Evolutionary conservation across 805 yeast genomes (phyloP).

Genomic region (Kuraishia cidri): DNA sequence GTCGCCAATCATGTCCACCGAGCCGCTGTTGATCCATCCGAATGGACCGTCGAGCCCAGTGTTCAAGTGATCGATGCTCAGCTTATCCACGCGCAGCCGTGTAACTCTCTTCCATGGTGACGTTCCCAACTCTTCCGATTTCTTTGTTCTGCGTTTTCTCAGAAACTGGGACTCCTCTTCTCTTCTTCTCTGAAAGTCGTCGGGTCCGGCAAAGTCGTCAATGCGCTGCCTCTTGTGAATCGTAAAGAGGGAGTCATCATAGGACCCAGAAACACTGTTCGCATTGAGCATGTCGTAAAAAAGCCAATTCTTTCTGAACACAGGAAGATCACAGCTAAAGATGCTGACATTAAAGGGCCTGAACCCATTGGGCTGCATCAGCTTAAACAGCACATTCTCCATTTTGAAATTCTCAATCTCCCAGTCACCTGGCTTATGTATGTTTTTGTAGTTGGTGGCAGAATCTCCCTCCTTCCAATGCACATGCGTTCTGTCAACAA

Average conservation of each 20-base stretch:
- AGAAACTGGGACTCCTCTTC: conserved; percentile 10
- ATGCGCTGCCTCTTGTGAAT: conserved; percentile 69
- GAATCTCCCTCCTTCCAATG: conserved; percentile 75
- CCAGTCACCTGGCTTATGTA: conserved; percentile 81
- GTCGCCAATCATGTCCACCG: conserved; percentile 91
- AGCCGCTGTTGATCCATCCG: conserved; percentile 93
- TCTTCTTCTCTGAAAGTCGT: conserved; percentile 14
- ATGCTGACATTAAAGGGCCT: conserved; percentile 82
- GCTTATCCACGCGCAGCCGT: conserved; percentile 74
- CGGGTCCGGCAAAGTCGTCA: conserved; percentile 30
- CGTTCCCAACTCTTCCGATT: conserved; percentile 6
- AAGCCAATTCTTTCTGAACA: conserved; percentile 86
- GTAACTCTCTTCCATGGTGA: conserved; percentile 52
- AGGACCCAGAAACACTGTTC: conserved; percentile 78
- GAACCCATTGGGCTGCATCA: conserved; percentile 74
- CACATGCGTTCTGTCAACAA: conserved; percentile 85
- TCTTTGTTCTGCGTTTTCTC: conserved; percentile 10
- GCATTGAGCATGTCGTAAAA: conserved; percentile 84
- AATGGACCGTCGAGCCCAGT: conserved; percentile 90
- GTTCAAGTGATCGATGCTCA: conserved; percentile 83
- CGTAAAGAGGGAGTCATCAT: conserved; percentile 89
- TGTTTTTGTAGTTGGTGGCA: conserved; percentile 67
- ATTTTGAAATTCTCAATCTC: conserved; percentile 76
- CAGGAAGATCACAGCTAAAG: conserved; percentile 76
- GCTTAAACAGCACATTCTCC: conserved; percentile 78